Evolutionary conservation across 2,329 filamentous ascomycete species (phyloP).

Genomic region (Pseudocercospora cruenta): DNA sequence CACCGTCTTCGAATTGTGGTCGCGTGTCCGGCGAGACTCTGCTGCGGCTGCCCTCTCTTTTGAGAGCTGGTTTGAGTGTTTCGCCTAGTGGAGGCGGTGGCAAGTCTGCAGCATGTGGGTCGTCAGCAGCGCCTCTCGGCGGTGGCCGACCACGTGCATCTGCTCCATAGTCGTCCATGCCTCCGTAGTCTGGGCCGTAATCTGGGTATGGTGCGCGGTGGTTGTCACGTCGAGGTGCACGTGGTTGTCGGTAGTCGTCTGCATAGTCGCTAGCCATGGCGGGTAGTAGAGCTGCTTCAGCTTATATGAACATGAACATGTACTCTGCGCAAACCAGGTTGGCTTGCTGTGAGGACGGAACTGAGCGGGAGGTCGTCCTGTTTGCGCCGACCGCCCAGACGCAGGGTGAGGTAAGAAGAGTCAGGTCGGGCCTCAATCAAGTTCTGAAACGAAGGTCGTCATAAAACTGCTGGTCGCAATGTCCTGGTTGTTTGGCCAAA

Average conservation of each 20-base stretch:
- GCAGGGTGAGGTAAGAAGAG: slow-evolving; percentile 2
- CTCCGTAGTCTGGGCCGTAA: slow-evolving; percentile 5
- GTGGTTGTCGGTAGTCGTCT: slow-evolving; percentile 9
- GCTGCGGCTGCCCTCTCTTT: slow-evolving; percentile 38
- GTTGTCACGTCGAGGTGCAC: slow-evolving; percentile 10
- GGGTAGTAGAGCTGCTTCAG: background rate
- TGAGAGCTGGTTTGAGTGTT: slow-evolving; percentile 36
- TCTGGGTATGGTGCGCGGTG: slow-evolving; percentile 13
- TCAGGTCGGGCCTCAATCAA: background rate
- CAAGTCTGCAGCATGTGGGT: slow-evolving; percentile 23
- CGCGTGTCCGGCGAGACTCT: slow-evolving; percentile 34
- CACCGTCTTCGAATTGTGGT: slow-evolving; percentile 41
- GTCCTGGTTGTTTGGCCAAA: background rate
- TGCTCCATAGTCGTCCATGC: slow-evolving; percentile 11
- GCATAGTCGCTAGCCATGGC: slow-evolving; percentile 11
- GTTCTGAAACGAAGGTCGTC: background rate
- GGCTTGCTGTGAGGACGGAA: background rate
- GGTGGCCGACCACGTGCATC: slow-evolving; percentile 14
- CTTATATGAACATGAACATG: slow-evolving; percentile 3
- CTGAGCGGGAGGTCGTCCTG: background rate
- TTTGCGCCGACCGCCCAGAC: slow-evolving; percentile 1
- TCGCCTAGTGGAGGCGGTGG: slow-evolving; percentile 40
- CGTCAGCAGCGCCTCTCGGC: slow-evolving; percentile 7
- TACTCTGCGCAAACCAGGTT: background rate
- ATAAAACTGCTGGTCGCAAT: background rate